These are phyloP conservation scores for Klebsormidium nitens DNA, from an alignment of 139 green algal species.

Conservation along the genomic window DNA sequence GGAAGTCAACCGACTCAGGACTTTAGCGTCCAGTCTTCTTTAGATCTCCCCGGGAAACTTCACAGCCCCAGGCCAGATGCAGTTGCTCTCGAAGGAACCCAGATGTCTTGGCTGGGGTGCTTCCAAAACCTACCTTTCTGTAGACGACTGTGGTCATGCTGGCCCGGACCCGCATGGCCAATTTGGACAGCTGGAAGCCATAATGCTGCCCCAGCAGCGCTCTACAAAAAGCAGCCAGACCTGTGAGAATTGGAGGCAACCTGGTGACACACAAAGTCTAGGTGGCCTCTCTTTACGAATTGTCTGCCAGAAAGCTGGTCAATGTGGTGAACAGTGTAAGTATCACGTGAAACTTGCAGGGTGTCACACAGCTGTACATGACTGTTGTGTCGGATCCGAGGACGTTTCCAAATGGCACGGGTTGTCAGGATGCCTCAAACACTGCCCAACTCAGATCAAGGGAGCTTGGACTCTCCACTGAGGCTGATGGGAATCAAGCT, in stretches of 20 bases:
- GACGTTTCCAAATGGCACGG: too few relatives aligned
- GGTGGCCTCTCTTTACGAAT: not conserved
- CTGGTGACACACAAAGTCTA: not conserved
- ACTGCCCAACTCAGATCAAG: too few relatives aligned
- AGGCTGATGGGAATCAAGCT: too few relatives aligned
- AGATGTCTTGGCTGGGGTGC: too few relatives aligned
- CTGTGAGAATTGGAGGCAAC: not conserved
- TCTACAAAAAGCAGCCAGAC: not conserved
- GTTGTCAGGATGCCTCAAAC: too few relatives aligned
- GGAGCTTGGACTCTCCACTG: too few relatives aligned
- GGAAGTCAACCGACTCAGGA: too few relatives aligned
- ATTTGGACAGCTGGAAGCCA: conserved; percentile 51
- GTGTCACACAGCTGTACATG: too few relatives aligned
- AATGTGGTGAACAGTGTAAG: not conserved
- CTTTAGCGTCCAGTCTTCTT: not conserved
- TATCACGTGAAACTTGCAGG: not conserved
- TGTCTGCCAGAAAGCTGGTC: not conserved
- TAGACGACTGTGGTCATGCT: conserved; percentile 60
- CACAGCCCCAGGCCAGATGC: not conserved
- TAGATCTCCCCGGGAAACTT: not conserved
- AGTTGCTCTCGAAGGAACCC: not conserved
- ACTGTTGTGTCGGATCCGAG: too few relatives aligned
- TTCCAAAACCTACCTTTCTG: too few relatives aligned
- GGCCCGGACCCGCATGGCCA: conserved; percentile 45
- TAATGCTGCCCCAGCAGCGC: conserved; percentile 64